Evolutionary conservation across 2,329 filamentous ascomycete species (phyloP).

Genomic region (Diaporthe sp.): DNA sequence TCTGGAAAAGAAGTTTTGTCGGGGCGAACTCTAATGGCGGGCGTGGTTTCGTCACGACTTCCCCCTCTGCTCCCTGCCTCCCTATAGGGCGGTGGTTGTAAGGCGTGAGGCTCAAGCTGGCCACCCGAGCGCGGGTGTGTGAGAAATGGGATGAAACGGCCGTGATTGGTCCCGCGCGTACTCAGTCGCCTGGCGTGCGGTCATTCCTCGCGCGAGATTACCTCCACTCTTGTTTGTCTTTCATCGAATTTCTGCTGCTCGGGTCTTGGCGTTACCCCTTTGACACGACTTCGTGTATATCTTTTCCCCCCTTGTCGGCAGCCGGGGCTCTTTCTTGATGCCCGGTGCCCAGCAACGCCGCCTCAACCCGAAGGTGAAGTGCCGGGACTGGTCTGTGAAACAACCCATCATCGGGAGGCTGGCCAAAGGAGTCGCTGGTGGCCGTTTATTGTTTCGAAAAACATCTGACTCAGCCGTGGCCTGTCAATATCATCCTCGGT

Average conservation of each 20-base stretch:
- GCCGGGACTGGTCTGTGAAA: constrained; percentile 28
- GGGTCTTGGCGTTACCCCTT: constrained; percentile 12
- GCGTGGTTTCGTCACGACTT: constrained; percentile 21
- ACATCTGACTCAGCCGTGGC: constrained; percentile 23
- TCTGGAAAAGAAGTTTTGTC: constrained; percentile 24
- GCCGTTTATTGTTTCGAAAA: constrained; percentile 28
- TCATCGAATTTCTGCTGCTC: constrained; percentile 21
- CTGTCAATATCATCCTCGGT: constrained; percentile 26
- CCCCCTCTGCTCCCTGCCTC: not conserved
- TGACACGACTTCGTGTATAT: constrained; percentile 5
- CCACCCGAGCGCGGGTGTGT: constrained; percentile 13
- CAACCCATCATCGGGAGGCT: constrained; percentile 3
- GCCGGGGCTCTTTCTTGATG: not conserved
- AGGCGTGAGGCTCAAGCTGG: constrained; percentile 25
- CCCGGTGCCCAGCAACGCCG: not conserved
- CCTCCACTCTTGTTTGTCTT: constrained; percentile 21
- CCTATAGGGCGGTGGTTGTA: not conserved
- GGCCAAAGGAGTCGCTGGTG: not conserved
- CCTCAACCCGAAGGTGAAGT: constrained; percentile 10
- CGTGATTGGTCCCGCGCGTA: not conserved
- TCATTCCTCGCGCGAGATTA: constrained; percentile 20
- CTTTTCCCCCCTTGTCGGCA: not conserved
- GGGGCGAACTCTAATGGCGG: constrained; percentile 19
- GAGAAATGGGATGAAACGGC: constrained; percentile 28
- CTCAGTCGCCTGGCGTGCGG: not conserved